phyloP scores from a whole-genome alignment of 2,329 filamentous ascomycete genomes.

The Rhynchosporium agropyri region DNA sequence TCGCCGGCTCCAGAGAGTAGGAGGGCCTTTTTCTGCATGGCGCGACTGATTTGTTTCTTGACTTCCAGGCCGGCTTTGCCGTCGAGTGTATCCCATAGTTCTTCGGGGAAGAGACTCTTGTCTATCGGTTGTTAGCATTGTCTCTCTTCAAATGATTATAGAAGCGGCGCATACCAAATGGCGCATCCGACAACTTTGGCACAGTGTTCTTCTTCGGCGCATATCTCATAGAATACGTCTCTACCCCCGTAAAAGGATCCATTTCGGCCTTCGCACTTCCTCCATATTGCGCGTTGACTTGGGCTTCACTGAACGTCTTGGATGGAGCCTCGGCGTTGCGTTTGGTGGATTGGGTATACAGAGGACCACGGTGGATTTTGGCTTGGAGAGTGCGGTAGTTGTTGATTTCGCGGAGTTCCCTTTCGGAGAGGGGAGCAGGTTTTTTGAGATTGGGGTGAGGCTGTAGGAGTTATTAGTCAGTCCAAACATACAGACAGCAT shows the following conservation, averaged over 20 bases:
- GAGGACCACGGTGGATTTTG: conserved; percentile 59
- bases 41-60: conserved; percentile 31
- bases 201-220: conserved; percentile 56
- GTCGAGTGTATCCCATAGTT: conserved; percentile 58
- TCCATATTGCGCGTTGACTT: conserved; percentile 42
- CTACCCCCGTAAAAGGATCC: conserved; percentile 64
- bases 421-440: conserved; percentile 45
- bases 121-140: conserved; percentile 44
- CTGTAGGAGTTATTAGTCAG: conserved; percentile 23
- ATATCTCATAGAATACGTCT: conserved; percentile 61
- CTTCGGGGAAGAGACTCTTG: conserved; percentile 59
- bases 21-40: conserved; percentile 42
- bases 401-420: conserved; percentile 52
- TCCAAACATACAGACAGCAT: background rate
- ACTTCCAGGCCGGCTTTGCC: conserved; percentile 37
- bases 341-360: conserved; percentile 49
- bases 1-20: conserved; percentile 29
- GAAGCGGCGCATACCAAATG: conserved; percentile 52
- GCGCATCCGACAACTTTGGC: conserved; percentile 55
- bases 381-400: conserved; percentile 55
- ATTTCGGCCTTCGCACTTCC: conserved; percentile 48
- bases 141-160: background rate
- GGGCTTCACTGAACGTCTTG: conserved; percentile 48
- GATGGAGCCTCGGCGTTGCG: conserved; percentile 43
- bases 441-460: conserved; percentile 42